phyloP scores from a whole-genome alignment of 352 stramenopile species.

The Pythium oligandrum region DNA sequence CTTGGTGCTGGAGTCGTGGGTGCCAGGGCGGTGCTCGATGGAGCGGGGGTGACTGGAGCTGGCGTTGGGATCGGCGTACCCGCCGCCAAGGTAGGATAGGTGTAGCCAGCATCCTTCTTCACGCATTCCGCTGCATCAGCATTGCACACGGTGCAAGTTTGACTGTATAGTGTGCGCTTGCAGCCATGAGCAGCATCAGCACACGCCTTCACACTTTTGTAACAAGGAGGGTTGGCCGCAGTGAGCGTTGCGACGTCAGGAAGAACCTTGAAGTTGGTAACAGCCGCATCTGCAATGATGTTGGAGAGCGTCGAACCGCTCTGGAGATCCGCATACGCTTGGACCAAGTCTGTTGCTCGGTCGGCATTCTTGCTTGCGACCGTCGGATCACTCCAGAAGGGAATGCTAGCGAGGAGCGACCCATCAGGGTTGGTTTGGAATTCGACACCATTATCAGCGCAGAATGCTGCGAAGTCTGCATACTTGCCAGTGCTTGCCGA shows the following conservation, averaged over 20 bases:
- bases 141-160: constrained; percentile 50
- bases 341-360: constrained; percentile 36
- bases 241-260: constrained; percentile 35
- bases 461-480: constrained; percentile 65
- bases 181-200: constrained; percentile 44
- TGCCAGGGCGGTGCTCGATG: too few relatives aligned
- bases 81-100: constrained; percentile 26
- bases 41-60: too few relatives aligned
- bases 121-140: constrained; percentile 21
- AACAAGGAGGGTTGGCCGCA: constrained; percentile 52
- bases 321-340: constrained; percentile 32
- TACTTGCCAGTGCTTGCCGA: constrained; percentile 26
- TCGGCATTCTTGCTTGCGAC: constrained; percentile 36
- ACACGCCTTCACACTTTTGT: constrained; percentile 53
- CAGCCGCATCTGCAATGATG: constrained; percentile 23
- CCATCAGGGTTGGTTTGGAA: constrained; percentile 38
- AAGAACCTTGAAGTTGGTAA: constrained; percentile 41
- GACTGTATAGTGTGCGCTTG: constrained; percentile 48
- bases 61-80: neutral
- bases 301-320: constrained; percentile 13
- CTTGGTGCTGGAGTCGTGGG: too few relatives aligned
- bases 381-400: constrained; percentile 62
- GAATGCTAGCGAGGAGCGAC: constrained; percentile 32
- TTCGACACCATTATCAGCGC: constrained; percentile 45
- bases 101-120: constrained; percentile 21